Conservation (phyloP, 805 yeast species). For the Hyphopichia homilentoma region DNA sequence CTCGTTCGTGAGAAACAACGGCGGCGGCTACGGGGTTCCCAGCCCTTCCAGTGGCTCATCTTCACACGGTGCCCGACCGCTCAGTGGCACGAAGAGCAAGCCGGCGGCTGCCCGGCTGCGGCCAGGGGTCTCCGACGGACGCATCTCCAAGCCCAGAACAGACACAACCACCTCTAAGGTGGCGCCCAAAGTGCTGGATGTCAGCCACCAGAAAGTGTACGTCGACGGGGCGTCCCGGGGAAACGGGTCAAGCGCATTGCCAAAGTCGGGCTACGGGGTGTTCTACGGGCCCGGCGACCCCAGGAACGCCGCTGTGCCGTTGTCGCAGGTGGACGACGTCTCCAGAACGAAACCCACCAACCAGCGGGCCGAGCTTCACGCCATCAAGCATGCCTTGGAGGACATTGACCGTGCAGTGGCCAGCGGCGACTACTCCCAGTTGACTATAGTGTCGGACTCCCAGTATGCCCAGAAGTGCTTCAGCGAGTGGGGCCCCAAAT, state of each 20-base stretch:
- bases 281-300: constrained; percentile 56
- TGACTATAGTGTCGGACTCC: constrained; percentile 65
- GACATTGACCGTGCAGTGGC: constrained; percentile 31
- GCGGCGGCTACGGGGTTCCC: background rate
- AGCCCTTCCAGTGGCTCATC: background rate
- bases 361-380: constrained; percentile 76
- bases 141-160: background rate
- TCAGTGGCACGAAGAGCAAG: background rate
- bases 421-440: constrained; percentile 18
- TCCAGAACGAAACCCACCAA: constrained; percentile 52
- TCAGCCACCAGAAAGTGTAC: constrained; percentile 55
- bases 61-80: background rate
- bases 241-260: constrained; percentile 43
- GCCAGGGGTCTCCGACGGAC: too few species aligned
- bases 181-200: constrained; percentile 51
- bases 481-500: constrained; percentile 52
- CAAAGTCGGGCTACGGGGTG: constrained; percentile 70
- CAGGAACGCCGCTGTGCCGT: constrained; percentile 53
- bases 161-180: background rate
- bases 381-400: constrained; percentile 55
- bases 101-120: background rate
- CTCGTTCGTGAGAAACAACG: constrained; percentile 29
- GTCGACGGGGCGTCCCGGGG: constrained; percentile 77
- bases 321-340: constrained; percentile 26
- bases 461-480: constrained; percentile 56